Conservation (phyloP, 257 asterid genomes). For the Avicennia marina region DNA sequence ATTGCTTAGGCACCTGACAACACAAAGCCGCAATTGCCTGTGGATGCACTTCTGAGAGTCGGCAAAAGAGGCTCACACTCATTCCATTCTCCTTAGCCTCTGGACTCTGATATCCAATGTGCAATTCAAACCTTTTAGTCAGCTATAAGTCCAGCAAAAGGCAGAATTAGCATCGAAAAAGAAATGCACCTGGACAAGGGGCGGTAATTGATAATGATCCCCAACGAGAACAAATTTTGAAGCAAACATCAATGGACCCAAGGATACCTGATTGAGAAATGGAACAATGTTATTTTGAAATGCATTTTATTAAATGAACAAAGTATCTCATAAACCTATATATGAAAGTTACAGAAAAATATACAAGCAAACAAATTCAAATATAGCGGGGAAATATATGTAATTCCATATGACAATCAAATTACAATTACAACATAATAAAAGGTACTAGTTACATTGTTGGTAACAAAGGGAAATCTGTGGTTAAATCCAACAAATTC, state of each 20-base stretch:
- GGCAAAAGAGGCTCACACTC: slow-evolving; percentile 81
- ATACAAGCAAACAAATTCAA: too few relatives aligned
- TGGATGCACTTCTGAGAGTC: slow-evolving; percentile 97
- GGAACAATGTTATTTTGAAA: slow-evolving; percentile 9
- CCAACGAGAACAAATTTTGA: slow-evolving; percentile 97
- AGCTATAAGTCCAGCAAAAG: slow-evolving; percentile 19
- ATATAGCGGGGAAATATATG: slow-evolving; percentile 7
- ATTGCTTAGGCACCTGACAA: slow-evolving; percentile 58
- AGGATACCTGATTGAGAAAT: slow-evolving; percentile 58
- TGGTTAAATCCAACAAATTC: too few relatives aligned
- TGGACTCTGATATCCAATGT: slow-evolving; percentile 52
- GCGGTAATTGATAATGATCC: slow-evolving; percentile 97
- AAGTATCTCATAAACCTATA: slow-evolving; percentile 5
- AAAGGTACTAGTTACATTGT: too few relatives aligned
- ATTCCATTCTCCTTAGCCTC: slow-evolving; percentile 96
- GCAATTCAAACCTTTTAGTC: slow-evolving; percentile 21
- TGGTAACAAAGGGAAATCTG: too few relatives aligned
- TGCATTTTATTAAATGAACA: slow-evolving; percentile 7
- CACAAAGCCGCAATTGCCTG: slow-evolving; percentile 93
- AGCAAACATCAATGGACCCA: slow-evolving; percentile 88
- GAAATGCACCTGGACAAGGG: slow-evolving; percentile 83
- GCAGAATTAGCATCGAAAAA: slow-evolving; percentile 16
- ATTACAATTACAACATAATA: neutral
- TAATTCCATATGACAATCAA: neutral
- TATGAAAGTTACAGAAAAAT: slow-evolving; percentile 13